Percentiles rank a stretch among this genome's conserved stretches.
phyloP scores from a whole-genome alignment of 306 rosid genomes.

The Astragalus membranaceus region DNA sequence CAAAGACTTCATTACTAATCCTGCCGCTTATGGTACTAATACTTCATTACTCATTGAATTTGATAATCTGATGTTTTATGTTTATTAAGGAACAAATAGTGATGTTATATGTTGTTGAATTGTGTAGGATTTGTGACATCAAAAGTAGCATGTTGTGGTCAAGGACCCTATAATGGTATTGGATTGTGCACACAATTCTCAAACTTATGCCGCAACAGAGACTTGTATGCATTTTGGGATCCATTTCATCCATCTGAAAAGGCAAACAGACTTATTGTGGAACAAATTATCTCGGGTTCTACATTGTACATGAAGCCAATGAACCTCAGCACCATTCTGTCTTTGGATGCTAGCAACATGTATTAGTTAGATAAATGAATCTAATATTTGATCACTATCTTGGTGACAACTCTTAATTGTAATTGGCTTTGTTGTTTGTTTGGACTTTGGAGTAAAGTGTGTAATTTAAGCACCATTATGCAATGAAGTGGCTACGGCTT shows the following conservation, averaged over 20 bases:
- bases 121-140: conserved; percentile 48
- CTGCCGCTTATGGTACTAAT: conserved; percentile 44
- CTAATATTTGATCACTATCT: neutral
- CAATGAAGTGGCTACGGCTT: too few relatives aligned
- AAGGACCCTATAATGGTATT: conserved; percentile 74
- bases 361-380: neutral
- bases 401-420: neutral
- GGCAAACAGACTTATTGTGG: conserved; percentile 50
- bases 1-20: conserved; percentile 44
- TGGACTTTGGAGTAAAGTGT: neutral
- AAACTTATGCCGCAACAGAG: conserved; percentile 53
- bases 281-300: conserved; percentile 46
- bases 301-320: conserved; percentile 51
- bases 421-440: neutral
- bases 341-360: conserved; percentile 29
- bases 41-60: too few relatives aligned
- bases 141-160: conserved; percentile 70
- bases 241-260: conserved; percentile 63
- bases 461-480: too few relatives aligned
- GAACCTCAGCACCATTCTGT: conserved; percentile 60
- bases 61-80: too few relatives aligned
- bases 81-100: neutral
- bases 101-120: neutral
- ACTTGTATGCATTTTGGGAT: conserved; percentile 58
- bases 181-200: conserved; percentile 50